Conservation (phyloP, 352 stramenopile genomes). For the Globisporangium polare region DNA sequence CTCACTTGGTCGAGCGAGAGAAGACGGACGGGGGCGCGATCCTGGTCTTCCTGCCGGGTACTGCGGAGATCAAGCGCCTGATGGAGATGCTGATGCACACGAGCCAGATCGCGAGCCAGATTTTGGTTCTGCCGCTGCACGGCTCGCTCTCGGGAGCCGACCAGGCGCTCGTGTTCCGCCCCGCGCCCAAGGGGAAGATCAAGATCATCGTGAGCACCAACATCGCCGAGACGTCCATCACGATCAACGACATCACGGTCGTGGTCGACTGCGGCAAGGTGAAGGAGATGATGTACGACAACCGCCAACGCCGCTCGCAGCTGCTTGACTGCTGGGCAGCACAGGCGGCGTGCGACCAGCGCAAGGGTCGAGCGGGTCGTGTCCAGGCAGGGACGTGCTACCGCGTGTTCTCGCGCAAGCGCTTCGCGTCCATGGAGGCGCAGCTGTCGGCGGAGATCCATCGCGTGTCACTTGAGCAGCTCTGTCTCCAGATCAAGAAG, state of each 20-base stretch:
- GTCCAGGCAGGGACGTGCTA: constrained; percentile 78
- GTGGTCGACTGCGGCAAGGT: constrained; percentile 86
- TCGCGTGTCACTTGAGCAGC: constrained; percentile 78
- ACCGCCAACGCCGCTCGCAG: constrained; percentile 58
- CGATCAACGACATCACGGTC: constrained; percentile 84
- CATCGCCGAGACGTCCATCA: constrained; percentile 89
- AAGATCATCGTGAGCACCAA: constrained; percentile 89
- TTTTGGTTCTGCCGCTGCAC: constrained; percentile 77
- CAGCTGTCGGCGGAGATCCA: constrained; percentile 88
- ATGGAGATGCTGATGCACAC: constrained; percentile 60
- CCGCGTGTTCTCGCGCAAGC: constrained; percentile 63
- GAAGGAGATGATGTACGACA: constrained; percentile 89
- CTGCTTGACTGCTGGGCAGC: constrained; percentile 82
- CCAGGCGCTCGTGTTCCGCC: constrained; percentile 71
- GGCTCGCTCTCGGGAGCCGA: constrained; percentile 69
- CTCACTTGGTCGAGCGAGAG: constrained; percentile 53
- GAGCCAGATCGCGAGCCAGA: constrained; percentile 21
- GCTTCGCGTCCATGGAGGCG: constrained; percentile 55
- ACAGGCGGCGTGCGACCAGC: constrained; percentile 77
- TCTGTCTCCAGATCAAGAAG: constrained; percentile 87
- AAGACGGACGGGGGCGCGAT: constrained; percentile 47
- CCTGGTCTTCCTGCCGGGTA: constrained; percentile 80
- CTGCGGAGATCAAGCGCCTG: constrained; percentile 78
- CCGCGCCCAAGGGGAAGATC: constrained; percentile 51
- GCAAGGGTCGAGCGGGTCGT: constrained; percentile 77